phyloP scores from a whole-genome alignment of 352 stramenopile genomes.

The Sclerospora graminicola region DNA sequence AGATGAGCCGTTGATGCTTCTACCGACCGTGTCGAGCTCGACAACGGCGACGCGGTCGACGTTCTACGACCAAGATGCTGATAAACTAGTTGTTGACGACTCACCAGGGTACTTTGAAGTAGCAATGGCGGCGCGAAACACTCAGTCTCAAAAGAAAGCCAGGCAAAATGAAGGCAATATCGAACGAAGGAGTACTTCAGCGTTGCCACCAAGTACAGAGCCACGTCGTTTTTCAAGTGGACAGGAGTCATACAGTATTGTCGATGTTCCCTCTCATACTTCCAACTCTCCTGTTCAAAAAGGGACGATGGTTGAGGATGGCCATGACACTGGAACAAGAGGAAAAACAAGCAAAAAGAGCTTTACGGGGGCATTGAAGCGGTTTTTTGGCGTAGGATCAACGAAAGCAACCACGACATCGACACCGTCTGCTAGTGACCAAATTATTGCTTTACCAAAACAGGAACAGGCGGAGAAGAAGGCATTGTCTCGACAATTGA shows the following conservation, averaged over 20 bases:
- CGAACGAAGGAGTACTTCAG: slow-evolving; percentile 14
- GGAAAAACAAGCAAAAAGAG: slow-evolving; percentile 17
- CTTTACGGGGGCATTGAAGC: slow-evolving; percentile 47
- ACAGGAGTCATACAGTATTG: slow-evolving; percentile 43
- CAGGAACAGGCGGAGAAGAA: slow-evolving; percentile 1
- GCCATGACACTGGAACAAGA: neutral
- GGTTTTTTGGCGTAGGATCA: slow-evolving; percentile 49
- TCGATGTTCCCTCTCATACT: slow-evolving; percentile 29
- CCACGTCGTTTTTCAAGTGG: slow-evolving; percentile 23
- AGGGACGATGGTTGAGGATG: neutral
- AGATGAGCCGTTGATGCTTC: slow-evolving; percentile 9
- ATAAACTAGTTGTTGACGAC: slow-evolving; percentile 51
- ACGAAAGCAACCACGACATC: slow-evolving; percentile 11
- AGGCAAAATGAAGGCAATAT: slow-evolving; percentile 15
- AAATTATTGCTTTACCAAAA: neutral
- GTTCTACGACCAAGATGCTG: slow-evolving; percentile 38
- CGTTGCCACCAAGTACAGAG: slow-evolving; percentile 5
- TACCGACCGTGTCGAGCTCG: slow-evolving; percentile 4
- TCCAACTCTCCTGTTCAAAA: slow-evolving; percentile 21
- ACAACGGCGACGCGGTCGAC: slow-evolving; percentile 11
- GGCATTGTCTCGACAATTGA: neutral
- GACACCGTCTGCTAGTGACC: neutral
- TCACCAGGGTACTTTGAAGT: slow-evolving; percentile 48
- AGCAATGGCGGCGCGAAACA: slow-evolving; percentile 11
- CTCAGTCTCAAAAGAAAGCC: slow-evolving; percentile 18